These are phyloP conservation scores for Cerioporus squamosus DNA, from an alignment of 1,284 basidiomycete genomes.

Conservation along the genomic window DNA sequence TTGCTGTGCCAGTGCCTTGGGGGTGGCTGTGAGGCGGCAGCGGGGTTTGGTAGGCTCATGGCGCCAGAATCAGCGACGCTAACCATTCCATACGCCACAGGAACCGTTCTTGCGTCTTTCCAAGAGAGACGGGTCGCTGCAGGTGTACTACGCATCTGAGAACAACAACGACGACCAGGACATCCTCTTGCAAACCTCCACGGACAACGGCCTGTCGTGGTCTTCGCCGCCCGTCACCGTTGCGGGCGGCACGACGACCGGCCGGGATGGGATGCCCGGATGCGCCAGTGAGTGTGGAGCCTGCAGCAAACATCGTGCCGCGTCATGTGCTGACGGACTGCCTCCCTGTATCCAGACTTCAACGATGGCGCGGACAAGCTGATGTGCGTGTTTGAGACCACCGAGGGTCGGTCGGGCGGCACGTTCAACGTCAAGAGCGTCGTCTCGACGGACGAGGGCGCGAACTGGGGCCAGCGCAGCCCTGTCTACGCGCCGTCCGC, in stretches of 20 bases:
- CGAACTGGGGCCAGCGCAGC: conserved; percentile 1
- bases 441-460: conserved; percentile 6
- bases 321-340: background rate
- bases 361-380: conserved; percentile 8
- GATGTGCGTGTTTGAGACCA: conserved; percentile 13
- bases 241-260: background rate
- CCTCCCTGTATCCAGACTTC: background rate
- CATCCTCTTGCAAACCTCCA: conserved; percentile 8
- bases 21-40: conserved; percentile 1
- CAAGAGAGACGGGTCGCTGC: background rate
- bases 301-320: too few species aligned
- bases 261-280: conserved; percentile 6
- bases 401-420: background rate
- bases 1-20: too few species aligned
- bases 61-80: background rate
- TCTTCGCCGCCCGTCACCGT: background rate
- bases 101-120: conserved; percentile 10
- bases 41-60: background rate
- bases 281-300: background rate
- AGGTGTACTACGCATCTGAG: conserved; percentile 4
- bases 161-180: conserved; percentile 5
- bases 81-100: background rate
- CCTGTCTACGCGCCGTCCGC: background rate
- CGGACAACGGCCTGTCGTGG: background rate
- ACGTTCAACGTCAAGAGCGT: conserved; percentile 8